Evolutionary conservation across 371 early-diverging fungal species (phyloP).

Genomic region (Apophysomyces sp.): DNA sequence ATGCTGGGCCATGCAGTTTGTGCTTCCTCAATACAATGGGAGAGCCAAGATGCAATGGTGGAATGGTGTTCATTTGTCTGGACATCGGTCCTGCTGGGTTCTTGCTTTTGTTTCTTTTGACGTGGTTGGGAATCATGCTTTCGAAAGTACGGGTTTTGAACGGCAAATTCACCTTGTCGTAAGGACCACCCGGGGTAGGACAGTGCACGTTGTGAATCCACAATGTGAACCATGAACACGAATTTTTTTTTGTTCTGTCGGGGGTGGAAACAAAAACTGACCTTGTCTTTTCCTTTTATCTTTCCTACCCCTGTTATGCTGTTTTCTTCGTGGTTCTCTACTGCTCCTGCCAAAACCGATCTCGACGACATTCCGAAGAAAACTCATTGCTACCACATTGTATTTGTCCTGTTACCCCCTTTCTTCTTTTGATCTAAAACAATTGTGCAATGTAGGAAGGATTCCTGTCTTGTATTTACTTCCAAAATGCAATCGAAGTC

Average conservation of each 20-base stretch:
- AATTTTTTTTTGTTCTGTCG: too few species aligned
- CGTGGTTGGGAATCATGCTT: constrained; percentile 1
- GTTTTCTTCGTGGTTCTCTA: neutral
- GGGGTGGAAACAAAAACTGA: too few species aligned
- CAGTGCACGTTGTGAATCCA: constrained; percentile 22
- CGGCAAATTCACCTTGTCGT: constrained; percentile 31
- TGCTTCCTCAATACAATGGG: constrained; percentile 3
- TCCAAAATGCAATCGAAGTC: constrained; percentile 39
- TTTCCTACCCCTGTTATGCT: neutral
- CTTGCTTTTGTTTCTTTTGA: constrained; percentile 14
- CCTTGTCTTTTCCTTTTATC: too few species aligned
- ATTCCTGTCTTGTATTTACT: constrained; percentile 46
- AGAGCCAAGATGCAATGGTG: constrained; percentile 6
- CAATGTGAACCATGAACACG: constrained; percentile 4
- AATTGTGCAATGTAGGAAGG: constrained; percentile 36
- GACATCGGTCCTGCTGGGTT: constrained; percentile 21
- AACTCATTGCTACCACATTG: constrained; percentile 46
- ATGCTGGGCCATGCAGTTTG: neutral
- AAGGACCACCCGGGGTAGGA: constrained; percentile 13
- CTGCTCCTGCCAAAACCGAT: neutral
- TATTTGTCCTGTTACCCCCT: constrained; percentile 15
- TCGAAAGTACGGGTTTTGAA: constrained; percentile 34
- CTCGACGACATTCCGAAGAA: constrained; percentile 41
- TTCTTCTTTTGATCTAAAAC: neutral
- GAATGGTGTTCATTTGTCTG: constrained; percentile 28